Percentiles rank a stretch among this genome's conserved stretches.
Evolutionary conservation across 78 protist species (phyloP).

Genomic region (Salpingoeca rosetta): DNA sequence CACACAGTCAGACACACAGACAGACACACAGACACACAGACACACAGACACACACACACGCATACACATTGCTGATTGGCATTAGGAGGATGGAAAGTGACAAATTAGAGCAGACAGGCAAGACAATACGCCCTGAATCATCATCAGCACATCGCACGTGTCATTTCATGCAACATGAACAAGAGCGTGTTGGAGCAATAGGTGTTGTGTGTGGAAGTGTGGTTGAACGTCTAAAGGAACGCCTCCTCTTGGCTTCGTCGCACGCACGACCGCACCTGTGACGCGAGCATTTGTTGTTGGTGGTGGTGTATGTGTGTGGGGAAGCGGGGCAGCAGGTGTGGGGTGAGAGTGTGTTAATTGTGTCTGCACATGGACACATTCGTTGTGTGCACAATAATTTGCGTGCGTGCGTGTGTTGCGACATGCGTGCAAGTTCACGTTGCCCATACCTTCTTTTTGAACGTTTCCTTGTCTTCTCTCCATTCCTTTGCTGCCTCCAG

Average conservation of each 20-base stretch:
- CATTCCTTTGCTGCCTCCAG: conserved; percentile 83
- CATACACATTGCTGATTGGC: no score
- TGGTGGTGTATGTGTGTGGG: neutral
- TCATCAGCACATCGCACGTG: neutral
- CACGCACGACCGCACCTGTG: neutral
- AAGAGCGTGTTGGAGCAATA: neutral
- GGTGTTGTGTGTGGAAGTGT: neutral
- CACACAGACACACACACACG: no score
- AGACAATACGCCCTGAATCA: neutral
- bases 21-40: no score
- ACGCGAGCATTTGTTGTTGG: neutral
- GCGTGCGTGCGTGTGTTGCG: no score
- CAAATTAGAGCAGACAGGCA: neutral
- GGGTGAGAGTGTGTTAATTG: no score
- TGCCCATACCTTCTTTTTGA: conserved; percentile 40
- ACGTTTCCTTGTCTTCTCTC: conserved; percentile 22
- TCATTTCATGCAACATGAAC: neutral
- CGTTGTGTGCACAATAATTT: no score
- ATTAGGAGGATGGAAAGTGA: neutral
- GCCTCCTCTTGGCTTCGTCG: neutral
- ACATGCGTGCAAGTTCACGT: no score
- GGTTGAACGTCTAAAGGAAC: neutral
- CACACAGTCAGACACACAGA: no score
- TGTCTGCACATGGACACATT: no score
- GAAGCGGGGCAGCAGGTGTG: neutral